Evolutionary conservation across 148 eudicot species (phyloP), one percentile per base, ranked within the genome.

Genomic region (Persicaria tinctoria): DNA sequence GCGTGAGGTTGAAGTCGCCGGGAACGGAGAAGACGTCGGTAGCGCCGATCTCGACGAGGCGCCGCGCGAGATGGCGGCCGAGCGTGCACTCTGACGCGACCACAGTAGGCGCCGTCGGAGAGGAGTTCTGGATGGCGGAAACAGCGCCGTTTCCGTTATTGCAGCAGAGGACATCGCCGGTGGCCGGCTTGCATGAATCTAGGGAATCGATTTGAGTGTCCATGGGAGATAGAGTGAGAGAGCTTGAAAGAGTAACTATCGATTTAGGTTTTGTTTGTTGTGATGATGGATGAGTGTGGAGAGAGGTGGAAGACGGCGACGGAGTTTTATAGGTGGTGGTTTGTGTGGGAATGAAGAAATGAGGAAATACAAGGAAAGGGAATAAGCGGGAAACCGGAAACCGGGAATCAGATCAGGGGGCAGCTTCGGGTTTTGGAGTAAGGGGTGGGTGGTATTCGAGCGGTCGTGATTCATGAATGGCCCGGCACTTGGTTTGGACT

Each of bases 1-100:
- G 86, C 0, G 93, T 86, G 0, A 93, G 81, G 80, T 93, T 93
- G 82, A 89, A 93, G 83, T 93, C 96, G 47, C 96, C 98, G 4
- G 98, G 96, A 1, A 93, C 98, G 0, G 92, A 80, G 82, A 93
- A 93, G 14, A 93, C 90, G 75, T 89, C 93, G 46, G 56, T 77
- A 9, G 80, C 89, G 55, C 97, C 97, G 77, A 93, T 76, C 80
- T 91, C 78, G 7, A 89, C 93, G 0, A 91, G 83, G 0, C 93
- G 87, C 57, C 90, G 90, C 0, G 97, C 92, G 6, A 91, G 62
- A 83, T 91, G 92, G 63, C 93, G 85, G 41, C 97, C 97, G 9
- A 91, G 86, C 0, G 91, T 89, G 44, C 90, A 73, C 0, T 86
- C 93, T 0, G 64, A 44, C 2, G 55, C 74, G 11, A 75, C 48